A percentile compares a stretch with the other conserved stretches of the same genome.
These are phyloP conservation scores for Teunomyces atbi DNA, from an alignment of 805 yeast genomes.

Conservation along the genomic window DNA sequence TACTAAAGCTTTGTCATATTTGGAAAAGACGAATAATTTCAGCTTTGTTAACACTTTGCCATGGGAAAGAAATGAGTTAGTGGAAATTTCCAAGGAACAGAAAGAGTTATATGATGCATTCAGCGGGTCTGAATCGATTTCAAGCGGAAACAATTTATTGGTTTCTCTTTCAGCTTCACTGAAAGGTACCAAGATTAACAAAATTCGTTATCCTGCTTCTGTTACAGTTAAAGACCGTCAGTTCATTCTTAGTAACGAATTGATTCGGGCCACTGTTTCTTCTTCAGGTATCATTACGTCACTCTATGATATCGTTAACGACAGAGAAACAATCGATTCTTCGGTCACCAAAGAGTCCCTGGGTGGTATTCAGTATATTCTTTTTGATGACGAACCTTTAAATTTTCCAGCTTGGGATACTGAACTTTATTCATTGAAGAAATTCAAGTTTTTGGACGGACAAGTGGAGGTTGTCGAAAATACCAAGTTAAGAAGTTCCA, in stretches of 20 bases:
- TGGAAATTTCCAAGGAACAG: constrained; percentile 30
- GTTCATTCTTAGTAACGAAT: constrained; percentile 58
- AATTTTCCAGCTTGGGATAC: constrained; percentile 98
- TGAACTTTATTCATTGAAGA: constrained; percentile 81
- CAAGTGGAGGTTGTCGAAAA: constrained; percentile 41
- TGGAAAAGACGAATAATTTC: not conserved
- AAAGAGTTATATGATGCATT: constrained; percentile 16
- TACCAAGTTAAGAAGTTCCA: constrained; percentile 61
- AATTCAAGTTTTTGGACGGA: constrained; percentile 50
- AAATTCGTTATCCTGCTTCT: constrained; percentile 46
- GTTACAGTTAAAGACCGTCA: constrained; percentile 39
- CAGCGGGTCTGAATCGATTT: not conserved
- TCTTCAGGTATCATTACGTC: constrained; percentile 58
- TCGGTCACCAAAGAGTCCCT: constrained; percentile 38
- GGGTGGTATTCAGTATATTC: constrained; percentile 78
- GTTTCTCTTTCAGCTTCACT: constrained; percentile 20
- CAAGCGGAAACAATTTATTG: constrained; percentile 9
- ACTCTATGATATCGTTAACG: constrained; percentile 55
- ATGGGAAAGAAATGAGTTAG: constrained; percentile 56
- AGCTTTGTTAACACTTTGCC: constrained; percentile 55
- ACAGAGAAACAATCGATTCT: constrained; percentile 64
- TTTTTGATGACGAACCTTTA: constrained; percentile 88
- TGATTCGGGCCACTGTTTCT: constrained; percentile 53
- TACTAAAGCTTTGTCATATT: constrained; percentile 40
- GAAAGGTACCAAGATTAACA: constrained; percentile 17